phyloP scores from a whole-genome alignment of 345 rosid species.

The Physaria fendleri region DNA sequence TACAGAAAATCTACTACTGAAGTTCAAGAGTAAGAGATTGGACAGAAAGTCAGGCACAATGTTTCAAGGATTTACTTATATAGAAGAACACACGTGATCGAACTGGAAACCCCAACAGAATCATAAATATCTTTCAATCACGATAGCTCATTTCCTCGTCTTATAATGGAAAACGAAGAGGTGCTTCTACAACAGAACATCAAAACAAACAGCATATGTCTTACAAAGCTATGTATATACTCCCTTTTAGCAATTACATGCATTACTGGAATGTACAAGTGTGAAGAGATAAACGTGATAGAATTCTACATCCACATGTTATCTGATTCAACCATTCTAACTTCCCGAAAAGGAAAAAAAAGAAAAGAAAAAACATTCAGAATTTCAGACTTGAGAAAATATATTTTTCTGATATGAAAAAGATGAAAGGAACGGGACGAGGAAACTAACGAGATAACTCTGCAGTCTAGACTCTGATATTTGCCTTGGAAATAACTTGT shows the following conservation, averaged over 20 bases:
- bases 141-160: background rate
- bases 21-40: background rate
- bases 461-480: conserved; percentile 89
- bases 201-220: background rate
- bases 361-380: background rate
- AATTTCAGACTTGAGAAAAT: too few relatives aligned
- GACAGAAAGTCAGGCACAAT: background rate
- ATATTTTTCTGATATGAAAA: too few relatives aligned
- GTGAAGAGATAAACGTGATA: background rate
- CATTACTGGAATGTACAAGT: background rate
- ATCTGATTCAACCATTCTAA: background rate
- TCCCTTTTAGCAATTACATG: background rate
- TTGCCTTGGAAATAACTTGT: conserved; percentile 91
- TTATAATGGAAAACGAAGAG: background rate
- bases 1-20: background rate
- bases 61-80: background rate
- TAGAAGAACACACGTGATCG: background rate
- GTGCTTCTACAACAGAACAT: background rate
- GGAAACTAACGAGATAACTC: conserved; percentile 90
- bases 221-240: background rate
- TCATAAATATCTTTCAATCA: background rate
- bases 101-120: background rate
- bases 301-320: background rate
- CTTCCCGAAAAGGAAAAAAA: background rate
- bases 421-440: conserved; percentile 11